A percentile compares a stretch with the other conserved stretches of the same genome.
Conservation (phyloP, 768 basidiomycete species). For the Brasilioporus rufonigricans region DNA sequence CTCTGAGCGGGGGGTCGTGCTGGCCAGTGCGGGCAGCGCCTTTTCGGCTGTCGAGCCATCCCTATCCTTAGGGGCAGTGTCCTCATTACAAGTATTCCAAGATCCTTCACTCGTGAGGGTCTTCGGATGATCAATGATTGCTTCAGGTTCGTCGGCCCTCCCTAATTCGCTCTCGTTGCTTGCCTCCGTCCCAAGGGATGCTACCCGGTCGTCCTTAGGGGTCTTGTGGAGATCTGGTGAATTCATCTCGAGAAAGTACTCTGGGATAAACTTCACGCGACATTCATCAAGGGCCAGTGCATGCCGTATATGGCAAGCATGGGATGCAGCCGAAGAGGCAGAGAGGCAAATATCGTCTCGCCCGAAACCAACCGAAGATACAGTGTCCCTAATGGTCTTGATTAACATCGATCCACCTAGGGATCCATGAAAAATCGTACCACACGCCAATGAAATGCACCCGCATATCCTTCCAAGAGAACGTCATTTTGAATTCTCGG, state of each 20-base stretch:
- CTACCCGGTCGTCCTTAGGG: background rate
- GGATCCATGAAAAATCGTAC: slow-evolving; percentile 22
- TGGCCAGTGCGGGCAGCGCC: background rate
- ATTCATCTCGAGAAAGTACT: slow-evolving; percentile 34
- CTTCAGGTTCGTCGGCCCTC: background rate
- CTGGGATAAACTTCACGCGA: slow-evolving; percentile 55
- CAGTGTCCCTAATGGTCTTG: slow-evolving; percentile 53
- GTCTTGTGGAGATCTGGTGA: slow-evolving; percentile 1
- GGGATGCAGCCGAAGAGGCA: slow-evolving; percentile 54
- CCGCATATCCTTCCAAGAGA: slow-evolving; percentile 40
- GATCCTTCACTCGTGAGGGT: background rate
- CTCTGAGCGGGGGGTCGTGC: background rate
- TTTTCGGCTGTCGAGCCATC: background rate
- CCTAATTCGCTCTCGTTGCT: background rate
- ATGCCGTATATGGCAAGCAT: slow-evolving; percentile 60
- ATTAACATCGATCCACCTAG: background rate
- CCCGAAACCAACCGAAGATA: slow-evolving; percentile 54
- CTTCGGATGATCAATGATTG: background rate
- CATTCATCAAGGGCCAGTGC: slow-evolving; percentile 64
- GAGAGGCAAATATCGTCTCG: slow-evolving; percentile 45
- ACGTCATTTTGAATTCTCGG: slow-evolving; percentile 43
- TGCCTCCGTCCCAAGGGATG: background rate
- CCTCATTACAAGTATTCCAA: background rate
- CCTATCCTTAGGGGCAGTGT: background rate
- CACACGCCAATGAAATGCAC: slow-evolving; percentile 55